Conservation (phyloP, 768 basidiomycete species). For the Pisolithus albus region DNA sequence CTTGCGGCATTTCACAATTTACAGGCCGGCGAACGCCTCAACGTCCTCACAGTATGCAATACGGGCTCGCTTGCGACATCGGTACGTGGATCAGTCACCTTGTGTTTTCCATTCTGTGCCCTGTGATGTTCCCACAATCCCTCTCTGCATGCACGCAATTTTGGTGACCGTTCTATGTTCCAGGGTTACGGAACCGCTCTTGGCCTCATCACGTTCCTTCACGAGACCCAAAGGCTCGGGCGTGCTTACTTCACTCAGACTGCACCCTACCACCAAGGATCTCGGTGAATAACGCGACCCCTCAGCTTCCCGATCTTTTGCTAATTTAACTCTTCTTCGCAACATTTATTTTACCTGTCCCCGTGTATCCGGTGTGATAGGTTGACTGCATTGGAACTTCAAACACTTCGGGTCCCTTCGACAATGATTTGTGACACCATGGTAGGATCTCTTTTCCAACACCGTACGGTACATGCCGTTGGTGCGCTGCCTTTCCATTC, state of each 20-base stretch:
- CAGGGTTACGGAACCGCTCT: slow-evolving; percentile 95
- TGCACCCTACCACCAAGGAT: slow-evolving; percentile 91
- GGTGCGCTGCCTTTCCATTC: slow-evolving; percentile 36
- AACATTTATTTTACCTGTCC: background rate
- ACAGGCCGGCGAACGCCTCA: slow-evolving; percentile 45
- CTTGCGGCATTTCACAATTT: slow-evolving; percentile 40
- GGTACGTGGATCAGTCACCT: slow-evolving; percentile 35
- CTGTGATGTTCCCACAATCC: background rate
- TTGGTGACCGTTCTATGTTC: background rate
- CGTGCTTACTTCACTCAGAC: slow-evolving; percentile 92
- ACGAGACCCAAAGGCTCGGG: slow-evolving; percentile 68
- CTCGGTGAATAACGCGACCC: slow-evolving; percentile 39
- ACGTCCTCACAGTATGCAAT: slow-evolving; percentile 91
- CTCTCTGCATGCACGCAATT: slow-evolving; percentile 1
- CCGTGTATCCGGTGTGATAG: slow-evolving; percentile 31
- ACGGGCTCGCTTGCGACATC: slow-evolving; percentile 96
- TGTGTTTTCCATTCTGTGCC: background rate
- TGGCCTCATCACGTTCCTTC: slow-evolving; percentile 86
- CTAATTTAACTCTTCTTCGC: background rate
- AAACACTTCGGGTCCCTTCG: slow-evolving; percentile 75
- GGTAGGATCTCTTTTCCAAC: slow-evolving; percentile 92
- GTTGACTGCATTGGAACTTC: slow-evolving; percentile 84
- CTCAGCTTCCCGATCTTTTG: background rate
- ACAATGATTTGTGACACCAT: slow-evolving; percentile 97
- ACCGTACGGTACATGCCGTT: slow-evolving; percentile 75